phyloP scores from a whole-genome alignment of 1,284 basidiomycete species.

The Trametes polyzona region DNA sequence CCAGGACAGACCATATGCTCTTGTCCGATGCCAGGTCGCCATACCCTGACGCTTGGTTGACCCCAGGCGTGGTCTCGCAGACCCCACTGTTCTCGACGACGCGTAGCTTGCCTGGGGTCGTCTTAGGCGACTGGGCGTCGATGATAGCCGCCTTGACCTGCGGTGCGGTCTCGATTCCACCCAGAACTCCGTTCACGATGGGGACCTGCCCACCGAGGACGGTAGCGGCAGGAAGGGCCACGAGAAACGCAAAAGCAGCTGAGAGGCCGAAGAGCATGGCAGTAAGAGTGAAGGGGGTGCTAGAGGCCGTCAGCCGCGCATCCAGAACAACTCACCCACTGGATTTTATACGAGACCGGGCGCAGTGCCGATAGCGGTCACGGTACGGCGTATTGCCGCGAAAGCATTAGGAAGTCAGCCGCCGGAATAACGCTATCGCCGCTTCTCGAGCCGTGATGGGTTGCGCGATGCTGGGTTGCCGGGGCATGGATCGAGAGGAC shows the following conservation, averaged over 20 bases:
- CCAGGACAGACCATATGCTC: constrained; percentile 53
- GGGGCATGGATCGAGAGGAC: neutral
- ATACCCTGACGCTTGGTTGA: constrained; percentile 64
- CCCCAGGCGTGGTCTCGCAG: constrained; percentile 60
- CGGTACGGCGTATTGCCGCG: constrained; percentile 4
- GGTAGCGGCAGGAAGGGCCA: constrained; percentile 19
- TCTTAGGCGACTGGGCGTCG: constrained; percentile 9
- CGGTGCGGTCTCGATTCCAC: constrained; percentile 33
- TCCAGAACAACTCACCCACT: neutral
- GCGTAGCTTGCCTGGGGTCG: constrained; percentile 52
- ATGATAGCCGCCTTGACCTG: constrained; percentile 2
- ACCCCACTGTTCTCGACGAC: constrained; percentile 57
- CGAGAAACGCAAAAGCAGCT: constrained; percentile 16
- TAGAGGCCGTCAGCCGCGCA: constrained; percentile 1
- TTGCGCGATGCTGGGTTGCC: neutral
- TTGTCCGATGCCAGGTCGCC: constrained; percentile 55
- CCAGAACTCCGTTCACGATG: constrained; percentile 48
- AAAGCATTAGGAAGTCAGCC: neutral
- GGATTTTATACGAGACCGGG: constrained; percentile 9
- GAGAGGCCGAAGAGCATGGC: constrained; percentile 17
- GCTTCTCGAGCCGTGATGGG: constrained; percentile 13
- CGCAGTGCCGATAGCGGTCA: neutral
- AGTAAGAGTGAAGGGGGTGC: constrained; percentile 1
- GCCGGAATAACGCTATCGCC: neutral
- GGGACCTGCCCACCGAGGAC: constrained; percentile 43